Evolutionary conservation across 306 rosid species (phyloP), one percentile per base, ranked within the genome.

Genomic region (Fragaria vesca): DNA sequence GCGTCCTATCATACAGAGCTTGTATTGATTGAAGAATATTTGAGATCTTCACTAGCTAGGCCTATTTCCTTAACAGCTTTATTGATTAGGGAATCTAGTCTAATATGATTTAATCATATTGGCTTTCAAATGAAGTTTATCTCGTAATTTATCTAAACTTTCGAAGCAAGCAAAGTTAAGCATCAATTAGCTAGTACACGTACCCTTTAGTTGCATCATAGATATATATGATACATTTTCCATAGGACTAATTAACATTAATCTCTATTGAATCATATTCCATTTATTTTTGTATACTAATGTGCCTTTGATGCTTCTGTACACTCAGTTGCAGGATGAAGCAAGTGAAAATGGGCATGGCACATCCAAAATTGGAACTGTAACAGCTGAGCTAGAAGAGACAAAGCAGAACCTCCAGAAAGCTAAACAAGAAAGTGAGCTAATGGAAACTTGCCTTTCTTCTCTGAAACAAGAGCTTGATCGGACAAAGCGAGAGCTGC

Each of bases 401-500:
- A 93, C 98, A 6, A 84, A 91, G 69, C 90, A 90, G 24, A 87
- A 75, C 58, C 88, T 94, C 51, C 75, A 89, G 75, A 94, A 82
- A 72, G 94, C 98, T 0, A 92, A 65, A 82, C 93, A 94, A 78
- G 89, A 92, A 78, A 86, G 98, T 83, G 81, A 87, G 88, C 69
- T 83, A 13, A 90, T 92, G 97, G 92, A 91, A 2, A 93, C 83
- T 76, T 86, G 91, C 20, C 74, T 94, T 40, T 88, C 91, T 26
- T 90, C 92, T 69, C 90, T 92, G 0, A 87, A 90, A 68, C 90
- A 87, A 69, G 97, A 95, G 89, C 89, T 95, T 1, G 91, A 89
- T 46, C 83, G 82, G 8, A 95, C 98, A 1, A 89, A 86, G 80
- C 76, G 71, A 73, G 96, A 95, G 81, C 97, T 92, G 12, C 83